Evolutionary conservation across 2,329 filamentous ascomycete genomes (phyloP).

Genomic region (Cordyceps javanica): DNA sequence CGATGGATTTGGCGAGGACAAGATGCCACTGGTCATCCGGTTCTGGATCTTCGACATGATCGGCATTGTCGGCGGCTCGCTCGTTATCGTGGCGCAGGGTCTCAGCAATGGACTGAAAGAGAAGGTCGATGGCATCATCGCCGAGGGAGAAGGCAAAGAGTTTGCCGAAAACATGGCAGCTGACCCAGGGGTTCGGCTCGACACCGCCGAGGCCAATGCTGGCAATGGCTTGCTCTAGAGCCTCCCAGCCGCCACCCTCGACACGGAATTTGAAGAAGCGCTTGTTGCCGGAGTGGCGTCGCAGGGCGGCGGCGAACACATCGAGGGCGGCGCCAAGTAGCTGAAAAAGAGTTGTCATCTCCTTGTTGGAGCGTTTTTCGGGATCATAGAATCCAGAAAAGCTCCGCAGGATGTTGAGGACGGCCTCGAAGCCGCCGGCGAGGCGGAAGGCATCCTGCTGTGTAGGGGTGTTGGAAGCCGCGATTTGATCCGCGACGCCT

Average conservation of each 20-base stretch:
- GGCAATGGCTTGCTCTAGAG: slow-evolving; percentile 65
- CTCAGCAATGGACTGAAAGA: slow-evolving; percentile 53
- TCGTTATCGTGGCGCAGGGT: slow-evolving; percentile 27
- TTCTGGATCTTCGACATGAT: slow-evolving; percentile 27
- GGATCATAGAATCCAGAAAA: slow-evolving; percentile 73
- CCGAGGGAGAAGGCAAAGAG: slow-evolving; percentile 76
- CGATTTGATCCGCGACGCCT: slow-evolving; percentile 58
- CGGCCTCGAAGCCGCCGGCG: slow-evolving; percentile 67
- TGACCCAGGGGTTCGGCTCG: slow-evolving; percentile 62
- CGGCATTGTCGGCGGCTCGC: slow-evolving; percentile 18
- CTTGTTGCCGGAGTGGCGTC: slow-evolving; percentile 76
- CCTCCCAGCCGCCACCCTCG: slow-evolving; percentile 71
- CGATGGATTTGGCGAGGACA: slow-evolving; percentile 29
- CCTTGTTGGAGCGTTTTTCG: slow-evolving; percentile 51
- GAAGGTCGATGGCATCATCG: slow-evolving; percentile 64
- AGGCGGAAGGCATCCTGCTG: slow-evolving; percentile 78
- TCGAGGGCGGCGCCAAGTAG: slow-evolving; percentile 66
- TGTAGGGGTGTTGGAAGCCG: slow-evolving; percentile 40
- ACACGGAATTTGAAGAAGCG: slow-evolving; percentile 77
- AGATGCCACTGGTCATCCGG: slow-evolving; percentile 33
- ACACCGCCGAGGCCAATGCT: slow-evolving; percentile 59
- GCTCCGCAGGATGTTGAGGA: slow-evolving; percentile 63
- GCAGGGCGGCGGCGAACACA: slow-evolving; percentile 68
- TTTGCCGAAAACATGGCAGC: slow-evolving; percentile 72
- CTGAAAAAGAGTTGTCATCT: slow-evolving; percentile 60